Percentiles rank a stretch among this genome's conserved stretches.
Evolutionary conservation across 1,284 basidiomycete genomes (phyloP).

Genomic region (Naganishia liquefaciens): DNA sequence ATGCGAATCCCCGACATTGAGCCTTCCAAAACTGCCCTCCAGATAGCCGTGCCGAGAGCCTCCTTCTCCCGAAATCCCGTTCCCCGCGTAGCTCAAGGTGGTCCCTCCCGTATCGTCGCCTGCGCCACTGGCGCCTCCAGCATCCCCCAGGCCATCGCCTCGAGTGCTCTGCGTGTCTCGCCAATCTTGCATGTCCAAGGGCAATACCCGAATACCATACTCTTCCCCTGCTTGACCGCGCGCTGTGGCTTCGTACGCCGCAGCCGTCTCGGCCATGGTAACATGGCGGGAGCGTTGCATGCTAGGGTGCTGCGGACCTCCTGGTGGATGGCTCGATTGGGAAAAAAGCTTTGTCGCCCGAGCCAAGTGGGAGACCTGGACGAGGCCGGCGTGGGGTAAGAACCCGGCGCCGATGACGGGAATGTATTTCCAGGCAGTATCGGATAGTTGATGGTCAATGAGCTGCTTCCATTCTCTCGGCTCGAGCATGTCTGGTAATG

Average conservation of each 20-base stretch:
- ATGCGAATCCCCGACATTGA: conserved; percentile 13
- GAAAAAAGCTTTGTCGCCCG: neutral
- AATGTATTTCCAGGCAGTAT: conserved; percentile 25
- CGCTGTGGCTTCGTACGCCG: conserved; percentile 13
- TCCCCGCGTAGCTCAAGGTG: neutral
- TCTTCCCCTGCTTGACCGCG: conserved; percentile 21
- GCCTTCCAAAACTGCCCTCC: conserved; percentile 20
- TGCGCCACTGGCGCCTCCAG: neutral
- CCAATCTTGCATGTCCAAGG: neutral
- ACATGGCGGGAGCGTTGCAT: conserved; percentile 4
- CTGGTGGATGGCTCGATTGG: neutral
- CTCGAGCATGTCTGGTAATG: conserved; percentile 18
- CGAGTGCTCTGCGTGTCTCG: too few species aligned
- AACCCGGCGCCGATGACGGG: conserved; percentile 21
- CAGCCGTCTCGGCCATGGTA: conserved; percentile 12
- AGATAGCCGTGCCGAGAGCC: neutral
- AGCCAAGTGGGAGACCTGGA: neutral
- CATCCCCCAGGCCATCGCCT: neutral
- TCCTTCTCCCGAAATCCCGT: neutral
- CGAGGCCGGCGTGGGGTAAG: conserved; percentile 6
- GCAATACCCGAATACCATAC: conserved; percentile 17
- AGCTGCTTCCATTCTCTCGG: conserved; percentile 15
- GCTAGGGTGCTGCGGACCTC: neutral
- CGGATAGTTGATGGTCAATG: conserved; percentile 20
- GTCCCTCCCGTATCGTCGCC: conserved; percentile 14